Base-by-base conservation (phyloP, 2,329 filamentous ascomycete genomes). In the Aspergillus floridensis region DNA sequence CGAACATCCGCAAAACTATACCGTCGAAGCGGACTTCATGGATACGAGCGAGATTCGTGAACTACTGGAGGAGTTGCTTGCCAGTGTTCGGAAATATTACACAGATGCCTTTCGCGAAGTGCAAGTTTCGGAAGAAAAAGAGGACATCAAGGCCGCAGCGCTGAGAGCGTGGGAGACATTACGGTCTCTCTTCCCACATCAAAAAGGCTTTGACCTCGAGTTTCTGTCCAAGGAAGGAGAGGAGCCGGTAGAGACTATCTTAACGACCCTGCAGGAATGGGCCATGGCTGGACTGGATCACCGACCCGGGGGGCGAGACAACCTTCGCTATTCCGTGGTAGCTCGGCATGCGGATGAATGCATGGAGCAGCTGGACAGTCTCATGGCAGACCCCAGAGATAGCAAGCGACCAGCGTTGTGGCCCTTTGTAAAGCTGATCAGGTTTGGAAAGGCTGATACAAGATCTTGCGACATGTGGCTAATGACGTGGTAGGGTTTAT, bases 371-470 rank as follows among this genome's bases (percentile, higher is more conserved):
- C 59, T 69, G 16, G 63, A 67, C 31, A 41, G n/a, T 5, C 57
- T 69, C 10, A 65, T 59, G 24, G 61, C 53, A 8, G 55, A 62
- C n/a, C 31, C 48, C 1, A 21, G 14, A 1, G 56, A 46, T 3
- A 22, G 29, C 6, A 26, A 53, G 1, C n/a, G 35, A 10, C 55
- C 57, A 6, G 60, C 62, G 7, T 26, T 67, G 4, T 69, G 66
- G 66, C 67, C 66, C 4, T 69, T 66, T 26, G 58, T 68, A 5
- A 69, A 64, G 26, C 31, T 66, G 32, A 61, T 68, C 16, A 63
- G 60, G 67, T 67, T 31, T 31, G 53, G 47, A 11, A 21, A 5
- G n/a, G 10, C 38, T n/a, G n/a, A 35, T 24, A 16, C 19, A 2
- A 21, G 14, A 21, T 48, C 19, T 16, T 14, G 24, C 8, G 6